phyloP scores from a whole-genome alignment of 208 protist genomes.

The Angomonas ambiguus region DNA sequence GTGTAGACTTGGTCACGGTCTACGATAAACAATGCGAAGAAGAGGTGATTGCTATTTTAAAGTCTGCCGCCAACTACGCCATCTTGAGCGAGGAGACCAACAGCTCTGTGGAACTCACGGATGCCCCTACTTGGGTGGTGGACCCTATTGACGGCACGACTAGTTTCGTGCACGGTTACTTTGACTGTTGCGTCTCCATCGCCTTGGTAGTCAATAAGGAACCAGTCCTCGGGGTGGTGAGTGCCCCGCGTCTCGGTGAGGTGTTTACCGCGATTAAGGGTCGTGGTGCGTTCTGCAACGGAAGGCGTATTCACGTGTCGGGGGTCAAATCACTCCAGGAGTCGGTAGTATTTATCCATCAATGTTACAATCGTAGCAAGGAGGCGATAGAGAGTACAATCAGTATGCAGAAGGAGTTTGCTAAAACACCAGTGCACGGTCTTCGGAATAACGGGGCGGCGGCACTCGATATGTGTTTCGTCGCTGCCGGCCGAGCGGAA shows the following conservation, averaged over 20 bases:
- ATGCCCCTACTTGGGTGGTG: conserved; percentile 80
- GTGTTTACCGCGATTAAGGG: conserved; percentile 74
- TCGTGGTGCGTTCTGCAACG: conserved; percentile 82
- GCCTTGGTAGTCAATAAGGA: conserved; percentile 67
- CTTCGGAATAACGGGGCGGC: conserved; percentile 66
- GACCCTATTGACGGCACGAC: conserved; percentile 77
- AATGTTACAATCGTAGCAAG: conserved; percentile 44
- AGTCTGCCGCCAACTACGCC: conserved; percentile 38
- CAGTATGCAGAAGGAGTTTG: conserved; percentile 58
- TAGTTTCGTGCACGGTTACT: conserved; percentile 80
- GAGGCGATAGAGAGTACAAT: conserved; percentile 46
- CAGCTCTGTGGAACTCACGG: conserved; percentile 24
- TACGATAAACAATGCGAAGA: conserved; percentile 78
- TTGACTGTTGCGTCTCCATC: conserved; percentile 85
- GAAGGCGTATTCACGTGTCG: conserved; percentile 80
- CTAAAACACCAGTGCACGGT: conserved; percentile 55
- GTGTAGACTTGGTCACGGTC: conserved; percentile 62
- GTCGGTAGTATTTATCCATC: conserved; percentile 62
- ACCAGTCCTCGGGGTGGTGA: conserved; percentile 75
- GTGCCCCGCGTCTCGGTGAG: conserved; percentile 69
- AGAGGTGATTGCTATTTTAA: conserved; percentile 63
- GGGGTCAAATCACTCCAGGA: conserved; percentile 28
- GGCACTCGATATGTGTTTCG: conserved; percentile 86
- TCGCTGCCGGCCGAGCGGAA: conserved; percentile 70
- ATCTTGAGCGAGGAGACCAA: conserved; percentile 66